Percentiles rank a stretch among this genome's conserved stretches.
phyloP scores from a whole-genome alignment of 257 asterid genomes.

The Solanum neorickii region DNA sequence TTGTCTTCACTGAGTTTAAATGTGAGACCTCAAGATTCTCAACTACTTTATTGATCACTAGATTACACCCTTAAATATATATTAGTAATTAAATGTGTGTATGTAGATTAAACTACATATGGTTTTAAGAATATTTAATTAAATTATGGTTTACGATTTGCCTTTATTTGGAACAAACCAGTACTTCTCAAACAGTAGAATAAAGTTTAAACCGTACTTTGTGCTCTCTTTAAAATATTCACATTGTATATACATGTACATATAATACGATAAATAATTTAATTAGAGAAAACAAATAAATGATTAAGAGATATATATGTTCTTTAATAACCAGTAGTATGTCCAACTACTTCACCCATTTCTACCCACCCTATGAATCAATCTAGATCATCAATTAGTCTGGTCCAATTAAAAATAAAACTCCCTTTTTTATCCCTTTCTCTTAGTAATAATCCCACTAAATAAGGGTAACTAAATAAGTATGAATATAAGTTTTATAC shows the following conservation, averaged over 20 bases:
- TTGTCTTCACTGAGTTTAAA: no score
- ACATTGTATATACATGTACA: not conserved
- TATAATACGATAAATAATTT: not conserved
- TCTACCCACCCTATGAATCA: constrained; percentile 47
- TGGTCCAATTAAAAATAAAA: constrained; percentile 20
- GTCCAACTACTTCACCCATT: constrained; percentile 86
- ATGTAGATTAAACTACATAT: not conserved
- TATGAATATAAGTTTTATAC: not conserved
- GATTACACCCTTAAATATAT: no score
- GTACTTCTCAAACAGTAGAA: not conserved
- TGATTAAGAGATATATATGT: not conserved
- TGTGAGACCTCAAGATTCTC: no score
- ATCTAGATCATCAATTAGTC: constrained; percentile 1
- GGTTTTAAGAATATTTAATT: not conserved
- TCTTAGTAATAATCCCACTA: not conserved
- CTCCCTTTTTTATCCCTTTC: not conserved
- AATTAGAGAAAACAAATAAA: not conserved
- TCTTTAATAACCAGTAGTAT: not conserved
- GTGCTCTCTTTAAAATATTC: not conserved
- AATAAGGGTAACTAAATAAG: not conserved
- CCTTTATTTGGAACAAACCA: not conserved
- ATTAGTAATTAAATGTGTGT: not conserved
- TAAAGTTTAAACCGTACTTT: not conserved
- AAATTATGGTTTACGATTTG: not conserved
- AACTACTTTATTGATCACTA: no score